Evolutionary conservation across 108 stramenopile species (phyloP), one percentile per base, ranked within the genome.

Genomic region (Poteriospumella lacustris): DNA sequence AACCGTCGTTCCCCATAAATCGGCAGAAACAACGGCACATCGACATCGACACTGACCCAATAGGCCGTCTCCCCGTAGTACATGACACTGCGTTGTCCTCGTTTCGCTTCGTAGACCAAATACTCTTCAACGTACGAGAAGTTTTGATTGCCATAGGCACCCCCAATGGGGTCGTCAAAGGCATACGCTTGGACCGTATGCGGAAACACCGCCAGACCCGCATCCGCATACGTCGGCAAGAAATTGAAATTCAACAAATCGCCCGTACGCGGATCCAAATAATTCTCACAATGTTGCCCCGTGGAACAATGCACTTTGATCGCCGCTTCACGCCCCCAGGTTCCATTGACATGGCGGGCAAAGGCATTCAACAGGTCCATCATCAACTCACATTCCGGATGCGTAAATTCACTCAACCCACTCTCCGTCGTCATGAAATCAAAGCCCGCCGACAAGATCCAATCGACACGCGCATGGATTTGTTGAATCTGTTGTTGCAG

Each of bases 141-240:
- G 56, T 82, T 75, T 19, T 0, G 12, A 44, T 82, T 82, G n/a
- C 82, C 82, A 34, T 82, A 82, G 0, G 56, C 29, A 68, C 31
- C 34, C 15, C 52, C 78, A 26, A 42, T 44, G 1, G 70, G 69
- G 58, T 82, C 82, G 34, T 82, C 82, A 38, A 78, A 41, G 33
- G 67, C 62, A 68, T 79, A 82, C 42, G 58, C 58, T 68, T 82
- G 82, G 26, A 82, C 82, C 19, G 78, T 78, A 68, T 82, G 82
- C 1, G 82, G 78, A 76, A 82, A 52, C 3, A 82, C 77, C 12
- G 39, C 78, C 36, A 82, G 39, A 5, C 31, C n/a, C 2, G 78
- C 42, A 29, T 44, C 34, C 31, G 78, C 82, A 9, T 58, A 43
- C 38, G 70, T 58, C 39, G 82, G 82, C 44, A 79, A 42, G 43